Evolutionary conservation across 2,329 filamentous ascomycete genomes (phyloP).

Genomic region (Trichophaea hybrida): DNA sequence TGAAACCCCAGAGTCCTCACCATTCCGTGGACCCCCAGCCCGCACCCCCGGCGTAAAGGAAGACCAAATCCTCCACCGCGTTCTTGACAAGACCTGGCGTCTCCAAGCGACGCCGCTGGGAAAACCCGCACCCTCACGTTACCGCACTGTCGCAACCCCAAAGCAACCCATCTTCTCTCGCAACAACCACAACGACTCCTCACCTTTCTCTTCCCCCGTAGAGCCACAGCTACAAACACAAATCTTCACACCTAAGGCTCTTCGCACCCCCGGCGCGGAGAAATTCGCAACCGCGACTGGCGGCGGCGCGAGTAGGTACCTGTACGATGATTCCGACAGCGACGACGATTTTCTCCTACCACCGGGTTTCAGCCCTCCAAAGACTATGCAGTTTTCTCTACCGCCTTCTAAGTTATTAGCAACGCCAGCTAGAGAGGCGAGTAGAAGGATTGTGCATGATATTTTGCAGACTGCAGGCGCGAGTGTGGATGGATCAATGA

Average conservation of each 20-base stretch:
- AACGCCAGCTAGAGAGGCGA: slow-evolving; percentile 73
- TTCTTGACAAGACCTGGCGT: slow-evolving; percentile 93
- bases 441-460: slow-evolving; percentile 66
- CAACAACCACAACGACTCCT: slow-evolving; percentile 30
- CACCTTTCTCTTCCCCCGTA: slow-evolving; percentile 59
- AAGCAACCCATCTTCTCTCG: slow-evolving; percentile 1
- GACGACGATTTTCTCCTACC: slow-evolving; percentile 45
- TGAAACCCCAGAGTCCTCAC: slow-evolving; percentile 34
- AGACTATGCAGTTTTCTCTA: slow-evolving; percentile 77
- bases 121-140: slow-evolving; percentile 23
- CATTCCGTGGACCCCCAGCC: slow-evolving; percentile 31
- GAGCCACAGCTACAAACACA: slow-evolving; percentile 7
- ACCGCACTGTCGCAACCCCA: slow-evolving; percentile 21
- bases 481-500: neutral
- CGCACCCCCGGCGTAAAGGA: slow-evolving; percentile 30
- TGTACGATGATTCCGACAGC: slow-evolving; percentile 48
- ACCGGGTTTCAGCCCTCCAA: slow-evolving; percentile 71
- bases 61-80: slow-evolving; percentile 72
- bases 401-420: slow-evolving; percentile 64
- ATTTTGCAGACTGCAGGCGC: slow-evolving; percentile 58
- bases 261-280: slow-evolving; percentile 11
- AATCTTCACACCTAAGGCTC: slow-evolving; percentile 10
- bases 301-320: slow-evolving; percentile 60
- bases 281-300: slow-evolving; percentile 28
- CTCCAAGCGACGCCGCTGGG: slow-evolving; percentile 74